Conservation (phyloP, 176 grass and related monocot genomes). For the Phoenix dactylifera region DNA sequence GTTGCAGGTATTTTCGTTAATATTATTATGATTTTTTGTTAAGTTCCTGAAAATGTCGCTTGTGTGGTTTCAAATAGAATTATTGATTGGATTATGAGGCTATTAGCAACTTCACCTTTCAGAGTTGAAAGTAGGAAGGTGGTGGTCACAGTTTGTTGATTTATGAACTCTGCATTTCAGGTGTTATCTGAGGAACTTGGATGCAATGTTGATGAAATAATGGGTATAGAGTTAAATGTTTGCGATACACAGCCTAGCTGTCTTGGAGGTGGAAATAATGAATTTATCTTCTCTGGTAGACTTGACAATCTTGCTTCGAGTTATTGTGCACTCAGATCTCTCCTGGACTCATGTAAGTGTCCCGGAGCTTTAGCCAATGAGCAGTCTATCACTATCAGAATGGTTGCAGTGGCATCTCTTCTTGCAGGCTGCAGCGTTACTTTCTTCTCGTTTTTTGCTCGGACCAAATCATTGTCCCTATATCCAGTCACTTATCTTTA, state of each 20-base stretch:
- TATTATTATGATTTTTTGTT: too few relatives aligned
- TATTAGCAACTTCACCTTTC: too few relatives aligned
- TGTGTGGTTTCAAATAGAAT: slow-evolving; percentile 3
- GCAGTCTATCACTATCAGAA: slow-evolving; percentile 45
- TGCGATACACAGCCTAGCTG: slow-evolving; percentile 92
- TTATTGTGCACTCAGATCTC: slow-evolving; percentile 85
- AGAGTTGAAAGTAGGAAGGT: background rate
- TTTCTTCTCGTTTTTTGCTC: too few relatives aligned
- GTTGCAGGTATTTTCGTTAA: slow-evolving; percentile 48
- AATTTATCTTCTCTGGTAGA: slow-evolving; percentile 95
- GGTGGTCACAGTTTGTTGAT: background rate
- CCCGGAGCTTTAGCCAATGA: slow-evolving; percentile 56
- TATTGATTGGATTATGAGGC: too few relatives aligned
- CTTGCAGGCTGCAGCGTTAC: too few relatives aligned
- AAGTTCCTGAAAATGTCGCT: background rate
- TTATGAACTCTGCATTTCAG: slow-evolving; percentile 18
- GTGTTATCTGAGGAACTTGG: slow-evolving; percentile 73
- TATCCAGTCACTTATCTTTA: too few relatives aligned
- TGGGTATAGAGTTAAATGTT: slow-evolving; percentile 87
- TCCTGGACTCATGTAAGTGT: slow-evolving; percentile 53
- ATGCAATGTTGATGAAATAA: slow-evolving; percentile 64
- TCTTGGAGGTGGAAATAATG: slow-evolving; percentile 77
- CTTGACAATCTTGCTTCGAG: slow-evolving; percentile 94
- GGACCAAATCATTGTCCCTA: too few relatives aligned
- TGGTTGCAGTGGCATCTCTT: slow-evolving; percentile 13